Base-by-base conservation (phyloP, 1,139 yeast genomes). In the Candida pseudoviswanathii region DNA sequence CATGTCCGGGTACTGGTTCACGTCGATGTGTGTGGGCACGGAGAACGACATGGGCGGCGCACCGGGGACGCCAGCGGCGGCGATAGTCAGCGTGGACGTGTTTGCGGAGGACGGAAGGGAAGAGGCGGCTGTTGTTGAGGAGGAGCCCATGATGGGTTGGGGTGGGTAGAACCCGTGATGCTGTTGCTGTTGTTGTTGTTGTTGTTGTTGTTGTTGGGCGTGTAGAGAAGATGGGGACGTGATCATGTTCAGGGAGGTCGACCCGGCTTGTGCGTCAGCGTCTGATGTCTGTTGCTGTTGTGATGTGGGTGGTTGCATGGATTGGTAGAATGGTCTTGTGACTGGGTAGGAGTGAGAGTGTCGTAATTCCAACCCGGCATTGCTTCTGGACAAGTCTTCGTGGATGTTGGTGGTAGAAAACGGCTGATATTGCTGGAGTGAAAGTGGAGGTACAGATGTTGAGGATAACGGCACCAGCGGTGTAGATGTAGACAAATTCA, bases 1-100 rank as follows among this genome's bases (percentile, higher is more conserved):
- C 59, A 75, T 63, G 51, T 74, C 78, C 1, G 77, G 76, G 52
- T 68, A 74, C 44, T 61, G 66, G 16, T 44, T 44, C 3, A 49
- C 31, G 29, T 51, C 54, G 7, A 49, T 46, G 5, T 48, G 38
- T 3, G 41, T 39, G n/a, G 53, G 49, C 3, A 50, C 32, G n/a
- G 44, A 43, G 7, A 50, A 34, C 31, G 42, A 11, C 16, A 44
- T 34, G 2, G 41, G 32, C n/a, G 39, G 16, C 24, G n/a, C n/a
- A n/a, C n/a, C n/a, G n/a, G n/a, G n/a, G n/a, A n/a, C n/a, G n/a
- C n/a, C n/a, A n/a, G n/a, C n/a, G n/a, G n/a, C n/a, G 33, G 40
- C 8, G 31, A 44, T 25, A 36, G 51, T n/a, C 40, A 38, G 27
- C 33, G 40, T 3, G 6, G 50, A 22, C 21, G 50, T 27, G 16